phyloP scores from a whole-genome alignment of 202 grass and related monocot species.

The Schoenoplectus tabernaemontani region DNA sequence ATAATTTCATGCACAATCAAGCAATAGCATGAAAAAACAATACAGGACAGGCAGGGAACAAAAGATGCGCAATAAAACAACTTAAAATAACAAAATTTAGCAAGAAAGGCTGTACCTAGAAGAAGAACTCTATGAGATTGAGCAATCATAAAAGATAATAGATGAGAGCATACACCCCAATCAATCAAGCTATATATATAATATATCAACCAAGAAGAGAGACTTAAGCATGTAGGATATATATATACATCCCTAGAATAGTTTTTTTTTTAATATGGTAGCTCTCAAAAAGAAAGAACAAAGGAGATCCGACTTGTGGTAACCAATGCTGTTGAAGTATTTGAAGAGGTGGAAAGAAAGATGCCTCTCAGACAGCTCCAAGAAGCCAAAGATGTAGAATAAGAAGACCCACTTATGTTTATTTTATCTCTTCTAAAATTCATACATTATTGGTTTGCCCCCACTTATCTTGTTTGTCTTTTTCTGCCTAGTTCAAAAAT shows the following conservation, averaged over 20 bases:
- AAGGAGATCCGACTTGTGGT: constrained; percentile 16
- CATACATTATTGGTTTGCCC: constrained; percentile 15
- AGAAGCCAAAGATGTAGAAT: constrained; percentile 17
- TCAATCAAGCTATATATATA: not conserved
- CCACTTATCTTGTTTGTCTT: constrained; percentile 29
- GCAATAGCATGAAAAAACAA: not conserved
- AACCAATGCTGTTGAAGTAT: constrained; percentile 15
- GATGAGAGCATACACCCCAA: no score
- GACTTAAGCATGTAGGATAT: not conserved
- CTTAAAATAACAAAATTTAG: not conserved
- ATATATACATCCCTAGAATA: constrained; percentile 3
- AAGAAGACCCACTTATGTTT: constrained; percentile 19
- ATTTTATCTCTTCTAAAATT: constrained; percentile 22
- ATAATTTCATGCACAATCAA: not conserved
- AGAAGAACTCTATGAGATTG: constrained; percentile 6
- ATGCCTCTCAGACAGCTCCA: constrained; percentile 21
- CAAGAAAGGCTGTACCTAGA: no score
- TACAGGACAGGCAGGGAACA: not conserved
- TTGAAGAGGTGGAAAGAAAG: constrained; percentile 22
- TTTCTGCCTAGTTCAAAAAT: constrained; percentile 12
- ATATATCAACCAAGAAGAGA: not conserved
- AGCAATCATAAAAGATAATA: not conserved
- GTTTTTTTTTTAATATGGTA: not conserved
- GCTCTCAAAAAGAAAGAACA: constrained; percentile 9
- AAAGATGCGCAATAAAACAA: not conserved